Base-by-base conservation (phyloP, 495 filamentous ascomycete genomes). In the Arthonia radiata region DNA sequence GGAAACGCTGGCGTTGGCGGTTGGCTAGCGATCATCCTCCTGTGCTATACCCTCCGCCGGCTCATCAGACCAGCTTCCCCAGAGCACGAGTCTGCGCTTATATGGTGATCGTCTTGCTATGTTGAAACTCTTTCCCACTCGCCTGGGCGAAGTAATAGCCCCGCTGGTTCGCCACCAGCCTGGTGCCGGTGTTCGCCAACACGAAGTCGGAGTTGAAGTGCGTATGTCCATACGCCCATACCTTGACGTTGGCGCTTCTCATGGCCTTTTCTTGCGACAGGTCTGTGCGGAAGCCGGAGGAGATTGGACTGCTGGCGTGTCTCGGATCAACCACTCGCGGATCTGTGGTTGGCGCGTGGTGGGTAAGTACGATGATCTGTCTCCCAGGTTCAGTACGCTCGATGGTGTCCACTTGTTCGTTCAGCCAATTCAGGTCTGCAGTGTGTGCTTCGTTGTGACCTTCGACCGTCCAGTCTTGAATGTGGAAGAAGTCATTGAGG, bases 151-250 rank as follows among this genome's bases (percentile, higher is more conserved):
- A 16, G 25, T 31, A 17, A 23, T 40, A 40, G 11, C 37, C 37
- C 19, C 26, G 30, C 25, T 40, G 30, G 21, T 40, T 40, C 8
- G 30, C 14, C 4, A 37, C 18, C 1, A 40, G 29, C 26, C 26
- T 21, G 17, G 27, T 34, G 9, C 24, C n/a, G n/a, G n/a, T 15
- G 12, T 10, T 15, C 29, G 12, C 23, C 4, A 50, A 42, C 5
- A 26, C 27, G 31, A 52, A 59, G 32, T 52, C 46, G 33, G 44
- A 52, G 32, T 59, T 63, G 35, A 45, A 59, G 41, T 67, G 61
- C 5, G 61, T 67, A 35, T 66, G 59, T 1, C 59, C 59, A 41
- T 59, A 67, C 8, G 52, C 61, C 60, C 57, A 63, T 5, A 63
- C n/a, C 23, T 41, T 43, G 3, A 67, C 61, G 2, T 33, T 35